A percentile compares a stretch with the other conserved stretches of the same genome.
These are phyloP conservation scores for Starmerella geochares DNA, from an alignment of 805 yeast genomes.

Conservation along the genomic window DNA sequence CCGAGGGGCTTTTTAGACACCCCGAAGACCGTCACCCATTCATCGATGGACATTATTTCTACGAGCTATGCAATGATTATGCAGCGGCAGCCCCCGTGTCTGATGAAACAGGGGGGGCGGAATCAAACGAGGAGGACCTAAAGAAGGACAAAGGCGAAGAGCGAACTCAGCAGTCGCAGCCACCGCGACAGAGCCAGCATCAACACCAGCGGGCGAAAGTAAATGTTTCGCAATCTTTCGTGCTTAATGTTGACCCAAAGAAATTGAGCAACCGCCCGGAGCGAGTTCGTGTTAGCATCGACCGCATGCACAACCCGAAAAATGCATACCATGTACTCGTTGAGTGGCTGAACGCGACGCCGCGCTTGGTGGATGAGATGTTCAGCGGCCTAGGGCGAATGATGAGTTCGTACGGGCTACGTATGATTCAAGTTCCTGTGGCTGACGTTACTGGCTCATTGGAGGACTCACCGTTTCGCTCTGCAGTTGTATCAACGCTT, in stretches of 20 bases:
- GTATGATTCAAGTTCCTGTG: conserved; percentile 83
- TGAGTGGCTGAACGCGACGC: conserved; percentile 89
- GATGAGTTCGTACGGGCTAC: conserved; percentile 76
- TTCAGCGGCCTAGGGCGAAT: conserved; percentile 67
- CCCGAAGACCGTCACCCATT: conserved; percentile 76
- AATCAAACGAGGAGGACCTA: neutral
- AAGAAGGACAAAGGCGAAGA: neutral
- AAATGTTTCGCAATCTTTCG: conserved; percentile 20
- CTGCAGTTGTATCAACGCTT: conserved; percentile 59
- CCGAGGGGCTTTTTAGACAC: conserved; percentile 60
- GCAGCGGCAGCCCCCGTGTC: conserved; percentile 17
- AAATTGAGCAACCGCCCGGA: conserved; percentile 68
- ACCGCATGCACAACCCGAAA: conserved; percentile 83
- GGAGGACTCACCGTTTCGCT: conserved; percentile 72
- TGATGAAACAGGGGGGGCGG: neutral
- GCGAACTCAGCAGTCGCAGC: neutral
- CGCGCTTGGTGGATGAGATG: conserved; percentile 71
- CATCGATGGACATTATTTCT: conserved; percentile 87
- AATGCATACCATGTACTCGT: conserved; percentile 84
- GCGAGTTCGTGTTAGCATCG: conserved; percentile 72
- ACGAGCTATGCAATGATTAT: conserved; percentile 54
- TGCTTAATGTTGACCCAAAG: conserved; percentile 50
- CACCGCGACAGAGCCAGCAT: neutral
- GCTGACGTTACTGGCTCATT: conserved; percentile 73
- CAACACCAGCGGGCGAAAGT: conserved; percentile 8